phyloP scores from a whole-genome alignment of 1,284 basidiomycete genomes.

The Cutaneotrichosporon daszewskae region DNA sequence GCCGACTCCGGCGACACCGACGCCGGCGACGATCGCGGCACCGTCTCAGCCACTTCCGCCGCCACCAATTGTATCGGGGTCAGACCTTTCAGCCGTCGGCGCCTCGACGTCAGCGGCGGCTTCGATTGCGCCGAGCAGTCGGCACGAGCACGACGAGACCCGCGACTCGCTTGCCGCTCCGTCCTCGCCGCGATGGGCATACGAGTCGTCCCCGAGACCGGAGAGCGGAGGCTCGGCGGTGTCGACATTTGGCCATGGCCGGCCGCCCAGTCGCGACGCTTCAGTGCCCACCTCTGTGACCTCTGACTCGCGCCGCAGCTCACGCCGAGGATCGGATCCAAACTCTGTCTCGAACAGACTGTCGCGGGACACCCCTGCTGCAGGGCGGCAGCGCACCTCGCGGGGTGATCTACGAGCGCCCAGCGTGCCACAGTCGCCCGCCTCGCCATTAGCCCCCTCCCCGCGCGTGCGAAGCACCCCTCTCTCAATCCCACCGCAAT shows the following conservation, averaged over 20 bases:
- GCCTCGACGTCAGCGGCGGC: background rate
- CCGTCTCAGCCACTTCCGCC: too few species aligned
- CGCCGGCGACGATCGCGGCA: background rate
- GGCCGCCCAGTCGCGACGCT: slow-evolving; percentile 1
- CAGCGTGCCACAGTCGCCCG: background rate
- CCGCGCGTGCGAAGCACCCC: background rate
- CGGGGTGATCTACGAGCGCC: background rate
- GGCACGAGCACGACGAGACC: background rate
- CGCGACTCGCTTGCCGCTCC: background rate
- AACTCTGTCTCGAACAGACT: background rate
- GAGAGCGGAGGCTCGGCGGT: too few species aligned
- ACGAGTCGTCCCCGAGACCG: background rate
- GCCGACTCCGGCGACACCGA: background rate
- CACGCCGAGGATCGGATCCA: slow-evolving; percentile 1
- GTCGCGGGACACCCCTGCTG: background rate
- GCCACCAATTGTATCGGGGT: too few species aligned
- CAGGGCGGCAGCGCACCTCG: background rate
- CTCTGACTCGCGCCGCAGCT: slow-evolving; percentile 4
- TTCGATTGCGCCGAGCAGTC: too few species aligned
- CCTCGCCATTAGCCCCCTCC: background rate
- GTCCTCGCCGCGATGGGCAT: background rate
- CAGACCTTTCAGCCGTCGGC: too few species aligned
- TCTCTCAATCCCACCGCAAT: slow-evolving; percentile 1
- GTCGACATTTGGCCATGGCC: background rate
- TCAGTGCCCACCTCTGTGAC: slow-evolving; percentile 2